These are phyloP conservation scores for Phialophora verrucosa DNA, from an alignment of 2,329 filamentous ascomycete genomes.

Conservation along the genomic window DNA sequence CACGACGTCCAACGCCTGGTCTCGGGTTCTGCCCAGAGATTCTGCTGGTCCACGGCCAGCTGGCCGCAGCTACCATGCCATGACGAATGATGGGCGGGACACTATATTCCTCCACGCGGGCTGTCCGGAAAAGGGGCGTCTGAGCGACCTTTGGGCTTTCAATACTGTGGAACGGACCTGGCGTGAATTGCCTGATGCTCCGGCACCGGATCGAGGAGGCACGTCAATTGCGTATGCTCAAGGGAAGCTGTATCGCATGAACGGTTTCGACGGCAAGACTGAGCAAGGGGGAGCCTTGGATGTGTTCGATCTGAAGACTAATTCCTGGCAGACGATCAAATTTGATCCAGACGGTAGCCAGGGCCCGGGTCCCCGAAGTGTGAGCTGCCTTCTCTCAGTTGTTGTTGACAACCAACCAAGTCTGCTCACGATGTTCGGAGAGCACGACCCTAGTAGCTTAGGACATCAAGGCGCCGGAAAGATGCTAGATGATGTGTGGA, in stretches of 20 bases:
- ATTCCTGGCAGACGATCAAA: slow-evolving; percentile 48
- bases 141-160: slow-evolving; percentile 80
- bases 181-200: slow-evolving; percentile 71
- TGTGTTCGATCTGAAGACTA: slow-evolving; percentile 53
- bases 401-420: slow-evolving; percentile 44
- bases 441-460: slow-evolving; percentile 58
- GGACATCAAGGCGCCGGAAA: slow-evolving; percentile 63
- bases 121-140: slow-evolving; percentile 66
- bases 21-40: slow-evolving; percentile 63
- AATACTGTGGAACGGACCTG: slow-evolving; percentile 68
- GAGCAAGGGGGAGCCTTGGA: slow-evolving; percentile 77
- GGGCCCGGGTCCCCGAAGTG: slow-evolving; percentile 59
- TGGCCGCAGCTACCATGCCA: slow-evolving; percentile 73
- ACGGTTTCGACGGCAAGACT: slow-evolving; percentile 73
- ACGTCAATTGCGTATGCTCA: slow-evolving; percentile 68
- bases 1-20: slow-evolving; percentile 68
- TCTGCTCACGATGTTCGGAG: slow-evolving; percentile 60
- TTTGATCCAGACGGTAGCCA: slow-evolving; percentile 2
- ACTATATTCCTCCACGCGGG: slow-evolving; percentile 80
- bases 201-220: slow-evolving; percentile 69
- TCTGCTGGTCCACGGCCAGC: slow-evolving; percentile 58
- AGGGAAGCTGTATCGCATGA: slow-evolving; percentile 75
- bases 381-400: slow-evolving; percentile 54
- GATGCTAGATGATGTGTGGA: slow-evolving; percentile 61
- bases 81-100: slow-evolving; percentile 66